Evolutionary conservation across 2,329 filamentous ascomycete genomes (phyloP).

Genomic region (Trichoderma atrobrunneum): DNA sequence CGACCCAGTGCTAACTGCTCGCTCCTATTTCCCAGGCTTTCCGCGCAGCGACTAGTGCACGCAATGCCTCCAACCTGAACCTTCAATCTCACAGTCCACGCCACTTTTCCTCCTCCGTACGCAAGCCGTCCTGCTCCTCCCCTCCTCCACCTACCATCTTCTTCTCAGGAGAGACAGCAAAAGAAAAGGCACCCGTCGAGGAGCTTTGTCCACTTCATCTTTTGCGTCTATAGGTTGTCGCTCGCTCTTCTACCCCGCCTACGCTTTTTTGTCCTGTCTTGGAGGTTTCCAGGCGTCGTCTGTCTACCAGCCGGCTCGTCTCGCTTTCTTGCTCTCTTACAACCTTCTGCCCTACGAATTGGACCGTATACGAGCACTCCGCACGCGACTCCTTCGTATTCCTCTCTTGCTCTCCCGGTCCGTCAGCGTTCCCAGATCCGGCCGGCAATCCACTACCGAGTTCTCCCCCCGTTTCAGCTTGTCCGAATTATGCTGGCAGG

Average conservation of each 20-base stretch:
- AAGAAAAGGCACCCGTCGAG: neutral
- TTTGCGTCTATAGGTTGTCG: conserved; percentile 2
- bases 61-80: neutral
- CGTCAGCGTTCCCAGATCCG: neutral
- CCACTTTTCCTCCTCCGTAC: conserved; percentile 4
- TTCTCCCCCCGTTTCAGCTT: neutral
- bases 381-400: conserved; percentile 10
- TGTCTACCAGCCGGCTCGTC: neutral
- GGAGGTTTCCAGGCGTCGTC: neutral
- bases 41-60: neutral
- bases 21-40: neutral
- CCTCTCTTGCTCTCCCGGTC: neutral
- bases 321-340: neutral
- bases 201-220: neutral
- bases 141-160: neutral
- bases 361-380: neutral
- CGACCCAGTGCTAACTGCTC: conserved; percentile 5
- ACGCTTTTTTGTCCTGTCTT: neutral
- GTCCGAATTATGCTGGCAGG: conserved; percentile 5
- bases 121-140: neutral
- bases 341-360: neutral
- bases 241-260: conserved; percentile 7
- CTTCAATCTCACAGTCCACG: conserved; percentile 10
- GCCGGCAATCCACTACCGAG: neutral
- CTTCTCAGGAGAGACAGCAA: neutral